A percentile compares a stretch with the other conserved stretches of the same genome.
phyloP scores from a whole-genome alignment of 2,329 filamentous ascomycete species.

The Aspergillus ruber region DNA sequence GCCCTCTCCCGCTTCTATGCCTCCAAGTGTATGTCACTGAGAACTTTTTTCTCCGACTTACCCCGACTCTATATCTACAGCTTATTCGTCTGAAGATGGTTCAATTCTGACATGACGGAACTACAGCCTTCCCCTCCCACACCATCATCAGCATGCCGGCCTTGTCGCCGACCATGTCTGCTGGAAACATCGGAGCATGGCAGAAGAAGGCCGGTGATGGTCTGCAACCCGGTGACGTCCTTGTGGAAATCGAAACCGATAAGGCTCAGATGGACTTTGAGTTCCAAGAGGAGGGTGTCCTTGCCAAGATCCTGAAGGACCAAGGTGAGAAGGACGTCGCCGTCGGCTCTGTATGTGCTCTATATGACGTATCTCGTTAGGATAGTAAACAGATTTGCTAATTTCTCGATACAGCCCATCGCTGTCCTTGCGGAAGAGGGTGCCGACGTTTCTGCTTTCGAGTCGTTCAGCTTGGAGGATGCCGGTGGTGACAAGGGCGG shows the following conservation, averaged over 20 bases:
- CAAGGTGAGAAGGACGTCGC: slow-evolving; percentile 88
- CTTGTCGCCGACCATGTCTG: slow-evolving; percentile 93
- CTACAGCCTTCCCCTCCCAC: slow-evolving; percentile 83
- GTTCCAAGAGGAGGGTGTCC: slow-evolving; percentile 94
- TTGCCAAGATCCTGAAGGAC: slow-evolving; percentile 91
- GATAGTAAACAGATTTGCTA: slow-evolving; percentile 10
- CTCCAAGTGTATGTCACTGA: slow-evolving; percentile 54
- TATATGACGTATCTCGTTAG: slow-evolving; percentile 5
- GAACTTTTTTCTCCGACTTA: not conserved
- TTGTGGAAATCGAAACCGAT: slow-evolving; percentile 98
- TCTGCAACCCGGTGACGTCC: slow-evolving; percentile 83
- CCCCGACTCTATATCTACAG: slow-evolving; percentile 3
- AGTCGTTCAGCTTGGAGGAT: slow-evolving; percentile 79
- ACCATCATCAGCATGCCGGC: slow-evolving; percentile 97
- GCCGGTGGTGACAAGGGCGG: slow-evolving; percentile 75
- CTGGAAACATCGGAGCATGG: slow-evolving; percentile 94
- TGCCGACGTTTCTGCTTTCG: slow-evolving; percentile 78
- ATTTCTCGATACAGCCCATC: slow-evolving; percentile 64
- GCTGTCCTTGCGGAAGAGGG: slow-evolving; percentile 91
- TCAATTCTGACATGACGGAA: slow-evolving; percentile 18
- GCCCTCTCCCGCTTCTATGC: slow-evolving; percentile 62
- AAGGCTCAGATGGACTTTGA: slow-evolving; percentile 99
- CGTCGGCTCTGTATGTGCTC: slow-evolving; percentile 78
- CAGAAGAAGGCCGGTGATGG: slow-evolving; percentile 93
- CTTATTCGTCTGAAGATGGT: slow-evolving; percentile 10